phyloP scores from a whole-genome alignment of 768 basidiomycete species.

The Suillus decipiens region DNA sequence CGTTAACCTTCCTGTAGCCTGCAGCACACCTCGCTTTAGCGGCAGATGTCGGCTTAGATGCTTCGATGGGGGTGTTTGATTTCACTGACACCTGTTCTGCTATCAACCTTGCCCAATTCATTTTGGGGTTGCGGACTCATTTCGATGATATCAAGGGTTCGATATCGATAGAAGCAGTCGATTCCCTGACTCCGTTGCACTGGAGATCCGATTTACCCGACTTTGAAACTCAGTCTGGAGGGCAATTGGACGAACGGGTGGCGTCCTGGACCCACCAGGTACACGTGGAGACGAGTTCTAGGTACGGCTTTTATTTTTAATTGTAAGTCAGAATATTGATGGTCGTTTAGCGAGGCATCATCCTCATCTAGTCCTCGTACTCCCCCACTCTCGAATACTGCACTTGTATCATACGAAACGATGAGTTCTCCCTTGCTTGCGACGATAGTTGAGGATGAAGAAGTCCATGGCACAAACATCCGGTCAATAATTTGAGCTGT shows the following conservation, averaged over 20 bases:
- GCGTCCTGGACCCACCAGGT: neutral
- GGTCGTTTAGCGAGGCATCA: neutral
- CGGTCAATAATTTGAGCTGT: neutral
- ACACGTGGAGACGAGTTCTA: neutral
- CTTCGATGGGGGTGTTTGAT: constrained; percentile 2
- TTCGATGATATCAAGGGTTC: neutral
- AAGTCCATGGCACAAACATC: neutral
- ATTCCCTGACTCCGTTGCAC: neutral
- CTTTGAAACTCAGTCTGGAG: neutral
- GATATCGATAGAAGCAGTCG: neutral
- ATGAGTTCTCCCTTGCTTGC: neutral
- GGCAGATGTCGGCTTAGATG: neutral
- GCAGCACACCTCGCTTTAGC: neutral
- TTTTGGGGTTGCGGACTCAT: constrained; percentile 6
- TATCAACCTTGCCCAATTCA: neutral
- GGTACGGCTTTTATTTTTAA: neutral
- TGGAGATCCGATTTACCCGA: constrained; percentile 4
- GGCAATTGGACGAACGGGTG: neutral
- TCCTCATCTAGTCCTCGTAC: neutral
- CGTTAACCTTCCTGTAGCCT: constrained; percentile 2
- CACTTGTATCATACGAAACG: neutral
- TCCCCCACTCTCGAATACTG: neutral
- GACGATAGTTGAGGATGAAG: neutral
- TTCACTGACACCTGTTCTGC: neutral
- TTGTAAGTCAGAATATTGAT: neutral